Conservation (phyloP, 164 flowering plant species). For the Chloranthus sessilifolius region DNA sequence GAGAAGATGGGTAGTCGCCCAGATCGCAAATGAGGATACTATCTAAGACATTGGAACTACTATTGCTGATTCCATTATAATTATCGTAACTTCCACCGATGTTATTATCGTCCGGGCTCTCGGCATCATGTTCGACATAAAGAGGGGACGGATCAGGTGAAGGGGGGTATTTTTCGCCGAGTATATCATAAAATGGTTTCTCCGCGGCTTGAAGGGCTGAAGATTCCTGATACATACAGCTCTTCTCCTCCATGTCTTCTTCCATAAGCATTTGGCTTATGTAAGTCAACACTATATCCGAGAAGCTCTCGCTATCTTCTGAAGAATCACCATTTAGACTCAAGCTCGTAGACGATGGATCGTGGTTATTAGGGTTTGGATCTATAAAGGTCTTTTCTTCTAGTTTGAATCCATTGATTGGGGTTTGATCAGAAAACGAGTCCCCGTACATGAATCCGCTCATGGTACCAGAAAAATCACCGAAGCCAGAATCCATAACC, state of each 20-base stretch:
- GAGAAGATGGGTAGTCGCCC: slow-evolving; percentile 15
- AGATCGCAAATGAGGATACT: slow-evolving; percentile 17
- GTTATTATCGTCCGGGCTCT: slow-evolving; percentile 17
- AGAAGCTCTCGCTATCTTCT: slow-evolving; percentile 66
- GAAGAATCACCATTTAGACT: slow-evolving; percentile 37
- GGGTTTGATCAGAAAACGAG: slow-evolving; percentile 16
- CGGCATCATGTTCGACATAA: slow-evolving; percentile 21
- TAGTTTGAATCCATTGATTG: slow-evolving; percentile 13
- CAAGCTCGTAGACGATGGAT: slow-evolving; percentile 8
- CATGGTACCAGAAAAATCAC: slow-evolving; percentile 17
- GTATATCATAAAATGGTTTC: slow-evolving; percentile 68
- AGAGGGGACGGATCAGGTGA: slow-evolving; percentile 35
- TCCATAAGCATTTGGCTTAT: slow-evolving; percentile 87
- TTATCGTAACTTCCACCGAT: slow-evolving; percentile 5
- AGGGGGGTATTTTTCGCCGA: slow-evolving; percentile 73
- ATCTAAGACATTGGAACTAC: slow-evolving; percentile 12
- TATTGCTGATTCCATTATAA: slow-evolving; percentile 7
- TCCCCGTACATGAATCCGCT: slow-evolving; percentile 26
- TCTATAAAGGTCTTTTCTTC: slow-evolving; percentile 11
- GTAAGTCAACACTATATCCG: slow-evolving; percentile 61
- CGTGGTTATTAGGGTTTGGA: slow-evolving; percentile 4
- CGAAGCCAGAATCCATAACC: slow-evolving; percentile 37
- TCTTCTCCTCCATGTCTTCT: slow-evolving; percentile 83
- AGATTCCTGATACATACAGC: slow-evolving; percentile 73
- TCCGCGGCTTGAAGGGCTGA: slow-evolving; percentile 76